Percentiles rank a stretch among this genome's conserved stretches.
Conservation (phyloP, 352 stramenopile species). For the Thalassiosira mediterranea region DNA sequence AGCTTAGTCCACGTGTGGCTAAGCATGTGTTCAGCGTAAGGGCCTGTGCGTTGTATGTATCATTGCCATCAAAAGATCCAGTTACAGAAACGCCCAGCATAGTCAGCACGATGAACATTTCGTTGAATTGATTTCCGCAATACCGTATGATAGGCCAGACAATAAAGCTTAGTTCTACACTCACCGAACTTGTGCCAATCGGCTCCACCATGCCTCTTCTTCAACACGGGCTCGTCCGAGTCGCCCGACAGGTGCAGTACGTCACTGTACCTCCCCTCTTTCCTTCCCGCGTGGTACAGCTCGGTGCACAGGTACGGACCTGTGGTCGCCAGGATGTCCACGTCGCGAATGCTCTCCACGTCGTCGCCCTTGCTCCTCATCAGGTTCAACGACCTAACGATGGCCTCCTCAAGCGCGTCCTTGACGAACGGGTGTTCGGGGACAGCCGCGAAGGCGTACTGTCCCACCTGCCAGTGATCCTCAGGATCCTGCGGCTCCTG, state of each 20-base stretch:
- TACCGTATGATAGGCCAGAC: too few species aligned
- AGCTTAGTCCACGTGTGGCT: slow-evolving; percentile 22
- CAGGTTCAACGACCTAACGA: slow-evolving; percentile 14
- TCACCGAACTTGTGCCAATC: slow-evolving; percentile 35
- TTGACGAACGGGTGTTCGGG: slow-evolving; percentile 29
- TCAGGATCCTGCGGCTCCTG: slow-evolving; percentile 9
- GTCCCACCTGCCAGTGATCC: slow-evolving; percentile 34
- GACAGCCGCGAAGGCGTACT: slow-evolving; percentile 30
- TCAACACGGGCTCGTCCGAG: slow-evolving; percentile 4
- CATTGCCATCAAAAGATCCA: too few species aligned
- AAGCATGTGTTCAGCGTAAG: slow-evolving; percentile 23
- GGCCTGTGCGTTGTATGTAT: too few species aligned
- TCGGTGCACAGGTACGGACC: slow-evolving; percentile 36
- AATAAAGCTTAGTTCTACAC: too few species aligned
- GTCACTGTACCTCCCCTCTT: slow-evolving; percentile 21
- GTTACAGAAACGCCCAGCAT: too few species aligned
- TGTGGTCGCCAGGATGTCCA: slow-evolving; percentile 23
- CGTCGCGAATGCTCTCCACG: slow-evolving; percentile 7
- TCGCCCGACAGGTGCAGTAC: slow-evolving; percentile 5
- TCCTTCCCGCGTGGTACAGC: slow-evolving; percentile 29
- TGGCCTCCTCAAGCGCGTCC: slow-evolving; percentile 29
- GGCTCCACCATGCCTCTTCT: slow-evolving; percentile 1
- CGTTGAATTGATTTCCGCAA: too few species aligned
- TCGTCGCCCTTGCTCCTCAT: slow-evolving; percentile 12
- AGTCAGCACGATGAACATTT: too few species aligned